Conservation (phyloP, 768 basidiomycete genomes). For the Boletales sp. region DNA sequence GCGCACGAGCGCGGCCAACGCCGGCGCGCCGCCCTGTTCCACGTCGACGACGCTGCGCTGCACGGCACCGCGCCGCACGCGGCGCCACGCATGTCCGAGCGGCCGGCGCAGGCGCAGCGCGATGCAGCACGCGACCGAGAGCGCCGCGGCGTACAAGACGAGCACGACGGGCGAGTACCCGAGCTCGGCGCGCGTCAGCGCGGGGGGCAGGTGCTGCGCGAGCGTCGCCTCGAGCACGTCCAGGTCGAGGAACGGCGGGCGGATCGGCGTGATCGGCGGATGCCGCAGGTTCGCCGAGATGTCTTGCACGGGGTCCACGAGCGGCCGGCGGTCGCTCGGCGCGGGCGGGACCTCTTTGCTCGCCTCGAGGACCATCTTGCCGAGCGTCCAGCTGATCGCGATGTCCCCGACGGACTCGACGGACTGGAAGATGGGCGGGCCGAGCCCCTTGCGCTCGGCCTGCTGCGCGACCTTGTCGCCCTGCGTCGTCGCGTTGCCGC, state of each 20-base stretch:
- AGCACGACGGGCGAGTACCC: constrained; percentile 71
- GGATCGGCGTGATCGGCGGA: constrained; percentile 56
- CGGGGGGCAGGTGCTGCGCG: constrained; percentile 62
- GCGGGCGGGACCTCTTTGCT: constrained; percentile 73
- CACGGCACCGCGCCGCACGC: constrained; percentile 42
- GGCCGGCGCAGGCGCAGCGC: constrained; percentile 57
- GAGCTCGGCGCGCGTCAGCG: constrained; percentile 58
- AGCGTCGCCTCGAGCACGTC: constrained; percentile 61
- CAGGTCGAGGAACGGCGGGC: constrained; percentile 57
- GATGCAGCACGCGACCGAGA: constrained; percentile 42
- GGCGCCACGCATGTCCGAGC: constrained; percentile 42
- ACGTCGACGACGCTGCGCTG: constrained; percentile 33
- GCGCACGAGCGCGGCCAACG: too few species aligned
- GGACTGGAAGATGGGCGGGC: constrained; percentile 84
- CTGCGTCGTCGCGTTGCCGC: constrained; percentile 69
- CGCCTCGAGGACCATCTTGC: constrained; percentile 98
- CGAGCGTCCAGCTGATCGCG: constrained; percentile 96
- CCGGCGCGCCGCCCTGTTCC: constrained; percentile 46
- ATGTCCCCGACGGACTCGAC: constrained; percentile 90
- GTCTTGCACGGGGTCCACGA: constrained; percentile 73
- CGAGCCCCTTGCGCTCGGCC: constrained; percentile 80
- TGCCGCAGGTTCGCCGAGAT: constrained; percentile 48
- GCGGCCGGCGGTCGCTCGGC: constrained; percentile 44
- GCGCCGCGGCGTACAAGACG: constrained; percentile 48
- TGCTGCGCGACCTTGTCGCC: constrained; percentile 70